Base-by-base conservation (phyloP, 768 basidiomycete genomes). In the Gyrodon lividus region DNA sequence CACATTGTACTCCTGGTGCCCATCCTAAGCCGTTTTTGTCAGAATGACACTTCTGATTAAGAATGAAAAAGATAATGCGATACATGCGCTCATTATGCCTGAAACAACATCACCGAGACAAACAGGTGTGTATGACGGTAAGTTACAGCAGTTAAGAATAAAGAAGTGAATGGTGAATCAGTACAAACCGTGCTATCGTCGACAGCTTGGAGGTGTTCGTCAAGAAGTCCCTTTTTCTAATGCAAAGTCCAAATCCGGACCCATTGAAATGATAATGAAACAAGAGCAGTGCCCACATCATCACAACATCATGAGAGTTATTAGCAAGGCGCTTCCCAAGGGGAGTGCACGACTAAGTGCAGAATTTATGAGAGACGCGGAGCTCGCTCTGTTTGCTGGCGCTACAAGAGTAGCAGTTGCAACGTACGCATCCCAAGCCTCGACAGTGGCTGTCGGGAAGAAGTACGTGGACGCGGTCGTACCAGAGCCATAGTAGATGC, bases 381-480 rank as follows among this genome's bases (percentile, higher is more conserved):
- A 31, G 12, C 26, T 19, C 20, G 40, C 48, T 20, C 9, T 16
- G n/a, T 30, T 20, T 19, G 19, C 46, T 19, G 26, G 35, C 2
- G 48, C n/a, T 8, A 24, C 13, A 12, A 51, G 22, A 16, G 73
- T 69, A 28, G 71, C 74, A 1, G 78, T 76, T 19, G 61, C 65
- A 17, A 81, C 72, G 56, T 78, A 83, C 4, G 70, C 64, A 26
- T 74, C 59, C 84, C 84, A 86, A 0, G 82, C 81, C 5, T 73
- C 73, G 41, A 78, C 73, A 3, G 83, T 86, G 0, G 77, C 77
- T 0, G 72, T 63, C 9, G 84, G 82, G 59, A 77, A 82, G 16
- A 78, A 68, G 58, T 77, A 81, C 10, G 80, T 82, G 19, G 78
- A 82, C 34, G 68, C 71, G 9, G 76, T 77, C 13, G 75, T 72